Conservation (phyloP, 257 asterid species). For the Primulina eburnea region DNA sequence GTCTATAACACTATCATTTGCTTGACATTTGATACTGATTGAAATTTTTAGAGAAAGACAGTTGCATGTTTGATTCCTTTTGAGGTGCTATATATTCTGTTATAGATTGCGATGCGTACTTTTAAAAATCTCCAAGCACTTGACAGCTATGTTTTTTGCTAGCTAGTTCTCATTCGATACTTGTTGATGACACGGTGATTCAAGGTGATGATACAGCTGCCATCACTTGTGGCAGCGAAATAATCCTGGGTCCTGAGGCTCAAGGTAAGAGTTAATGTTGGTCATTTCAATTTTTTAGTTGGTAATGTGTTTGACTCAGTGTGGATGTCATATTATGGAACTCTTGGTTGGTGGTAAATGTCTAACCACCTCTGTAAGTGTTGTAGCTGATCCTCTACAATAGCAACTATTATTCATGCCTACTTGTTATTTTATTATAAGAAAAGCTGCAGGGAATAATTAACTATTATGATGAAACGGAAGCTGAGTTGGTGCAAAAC, state of each 20-base stretch:
- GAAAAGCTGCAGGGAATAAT: background rate
- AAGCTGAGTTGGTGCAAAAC: background rate
- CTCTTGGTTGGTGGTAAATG: background rate
- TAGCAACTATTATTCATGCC: background rate
- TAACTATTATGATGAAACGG: background rate
- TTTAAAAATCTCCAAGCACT: conserved; percentile 19
- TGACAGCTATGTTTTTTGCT: conserved; percentile 23
- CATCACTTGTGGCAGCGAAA: conserved; percentile 84
- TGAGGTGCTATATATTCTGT: background rate
- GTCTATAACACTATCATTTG: background rate
- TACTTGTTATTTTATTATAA: background rate
- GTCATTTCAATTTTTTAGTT: conserved; percentile 13
- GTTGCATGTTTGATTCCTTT: background rate
- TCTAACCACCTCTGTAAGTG: background rate
- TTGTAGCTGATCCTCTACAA: background rate
- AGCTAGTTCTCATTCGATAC: conserved; percentile 49
- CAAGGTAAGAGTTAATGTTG: conserved; percentile 43
- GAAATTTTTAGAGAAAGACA: background rate
- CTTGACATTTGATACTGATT: background rate
- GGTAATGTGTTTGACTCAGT: conserved; percentile 15
- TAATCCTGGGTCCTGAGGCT: conserved; percentile 55
- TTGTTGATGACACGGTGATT: conserved; percentile 67
- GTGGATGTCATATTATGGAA: background rate
- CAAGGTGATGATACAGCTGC: conserved; percentile 50
- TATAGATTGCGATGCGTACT: background rate